Conservation (phyloP, 495 filamentous ascomycete genomes). For the Daldinia grandis region DNA sequence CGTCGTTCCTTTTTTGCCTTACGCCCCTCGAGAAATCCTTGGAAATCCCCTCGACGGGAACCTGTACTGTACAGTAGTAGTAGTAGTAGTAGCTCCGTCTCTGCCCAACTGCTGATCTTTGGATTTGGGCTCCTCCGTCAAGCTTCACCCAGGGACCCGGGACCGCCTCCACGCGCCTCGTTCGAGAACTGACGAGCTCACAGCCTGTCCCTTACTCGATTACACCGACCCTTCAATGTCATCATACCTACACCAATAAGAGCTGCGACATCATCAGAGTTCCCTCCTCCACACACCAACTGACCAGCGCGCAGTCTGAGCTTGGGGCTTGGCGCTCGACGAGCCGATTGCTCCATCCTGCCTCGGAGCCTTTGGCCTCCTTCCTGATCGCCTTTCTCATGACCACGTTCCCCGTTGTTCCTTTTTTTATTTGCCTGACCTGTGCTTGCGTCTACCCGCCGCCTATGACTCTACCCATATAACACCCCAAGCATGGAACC, state of each 20-base stretch:
- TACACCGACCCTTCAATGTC: constrained; percentile 46
- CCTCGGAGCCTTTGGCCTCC: constrained; percentile 40
- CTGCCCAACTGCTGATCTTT: constrained; percentile 53
- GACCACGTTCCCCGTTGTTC: constrained; percentile 51
- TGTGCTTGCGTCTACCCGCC: constrained; percentile 44
- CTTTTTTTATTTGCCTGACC: constrained; percentile 49
- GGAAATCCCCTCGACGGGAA: constrained; percentile 24
- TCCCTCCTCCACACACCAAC: constrained; percentile 45
- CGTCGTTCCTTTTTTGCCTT: constrained; percentile 34
- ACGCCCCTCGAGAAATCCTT: constrained; percentile 27
- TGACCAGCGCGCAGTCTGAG: constrained; percentile 44
- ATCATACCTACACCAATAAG: constrained; percentile 45
- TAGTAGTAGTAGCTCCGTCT: constrained; percentile 40
- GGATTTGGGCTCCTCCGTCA: constrained; percentile 45
- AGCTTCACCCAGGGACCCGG: constrained; percentile 45
- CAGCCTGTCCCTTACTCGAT: constrained; percentile 40
- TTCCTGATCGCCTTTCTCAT: constrained; percentile 49
- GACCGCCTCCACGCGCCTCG: constrained; percentile 43
- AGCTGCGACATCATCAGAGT: constrained; percentile 43
- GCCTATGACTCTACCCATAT: constrained; percentile 51
- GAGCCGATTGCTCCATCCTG: constrained; percentile 43
- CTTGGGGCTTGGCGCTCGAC: constrained; percentile 40
- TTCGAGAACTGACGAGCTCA: constrained; percentile 44
- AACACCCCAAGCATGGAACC: constrained; percentile 60
- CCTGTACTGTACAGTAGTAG: constrained; percentile 30